Base-by-base conservation (phyloP, 148 eudicot genomes). In the Polygonum aviculare region DNA sequence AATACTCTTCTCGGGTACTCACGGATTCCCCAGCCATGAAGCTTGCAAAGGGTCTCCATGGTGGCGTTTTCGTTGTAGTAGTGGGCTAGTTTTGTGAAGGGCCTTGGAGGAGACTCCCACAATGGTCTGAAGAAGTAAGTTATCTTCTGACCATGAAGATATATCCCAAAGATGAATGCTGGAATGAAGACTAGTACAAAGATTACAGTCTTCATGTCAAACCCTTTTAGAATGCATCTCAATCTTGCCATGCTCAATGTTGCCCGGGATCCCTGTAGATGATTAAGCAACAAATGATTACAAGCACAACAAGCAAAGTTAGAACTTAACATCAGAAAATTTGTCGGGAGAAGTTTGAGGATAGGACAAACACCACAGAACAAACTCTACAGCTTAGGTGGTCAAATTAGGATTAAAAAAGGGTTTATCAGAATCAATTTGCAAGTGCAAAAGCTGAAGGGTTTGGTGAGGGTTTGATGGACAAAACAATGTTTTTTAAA, bases 101-200 rank as follows among this genome's bases (percentile, higher is more conserved):
- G 86, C 72, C 79, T 86, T 1, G 89, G 89, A 77, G 91, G 89
- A 44, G 86, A 79, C 73, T 88, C 81, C 91, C 91, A 88, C 4
- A 84, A 49, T 1, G 91, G 91, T 38, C 91, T 75, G 8, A 88
- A 67, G 65, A 86, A 88, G 77, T 86, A 85, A 38, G 86, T 81
- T 5, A 88, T 71, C 57, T 86, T 86, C 63, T 86, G 91, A 7
- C 91, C 91, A 60, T 88, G 91, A 49, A 86, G 2, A 73, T 86
- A 86, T 50, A 84, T 70, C n/a, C 80, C 81, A 50, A 78, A 60
- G 31, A 83, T 19, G 26, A 55, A 59, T 9, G 75, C 7, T 11
- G 91, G 91, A 19, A 88, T 4, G 15, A 86, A 45, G 19, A 88
- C 35, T 59, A 86, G 77, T 16, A 83, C 60, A 52, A 84, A 57